Conservation (phyloP, 2,329 filamentous ascomycete genomes). For the Fusarium sororula region DNA sequence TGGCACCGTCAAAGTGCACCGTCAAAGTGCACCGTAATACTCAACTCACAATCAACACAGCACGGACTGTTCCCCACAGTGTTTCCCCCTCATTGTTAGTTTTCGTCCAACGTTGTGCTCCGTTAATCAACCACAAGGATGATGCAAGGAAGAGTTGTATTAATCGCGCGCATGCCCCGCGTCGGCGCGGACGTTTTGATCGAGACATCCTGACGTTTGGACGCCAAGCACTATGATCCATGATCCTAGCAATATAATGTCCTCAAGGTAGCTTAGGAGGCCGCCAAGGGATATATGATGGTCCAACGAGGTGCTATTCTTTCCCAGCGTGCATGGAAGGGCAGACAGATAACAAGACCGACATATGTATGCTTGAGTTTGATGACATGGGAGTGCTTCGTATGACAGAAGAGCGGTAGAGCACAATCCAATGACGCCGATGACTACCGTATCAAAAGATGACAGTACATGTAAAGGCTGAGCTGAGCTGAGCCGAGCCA, state of each 20-base stretch:
- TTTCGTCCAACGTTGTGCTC: conserved; percentile 15
- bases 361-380: conserved; percentile 14
- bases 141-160: conserved; percentile 27
- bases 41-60: not conserved
- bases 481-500: conserved; percentile 13
- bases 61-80: conserved; percentile 4
- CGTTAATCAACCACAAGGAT: conserved; percentile 29
- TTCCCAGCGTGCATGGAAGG: not conserved
- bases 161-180: conserved; percentile 29
- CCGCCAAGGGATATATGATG: not conserved
- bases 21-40: conserved; percentile 7
- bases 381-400: not conserved
- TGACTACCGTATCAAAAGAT: conserved; percentile 27
- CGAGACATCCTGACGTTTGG: conserved; percentile 13
- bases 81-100: conserved; percentile 11
- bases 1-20: conserved; percentile 4
- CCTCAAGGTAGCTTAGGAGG: not conserved
- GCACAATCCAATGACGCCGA: conserved; percentile 13
- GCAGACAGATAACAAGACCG: conserved; percentile 15
- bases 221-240: conserved; percentile 24
- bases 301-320: not conserved
- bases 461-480: conserved; percentile 8
- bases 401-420: conserved; percentile 14
- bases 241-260: conserved; percentile 8
- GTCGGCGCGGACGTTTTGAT: conserved; percentile 27